Percentiles rank a stretch among this genome's conserved stretches.
Evolutionary conservation across 805 yeast species (phyloP).

Genomic region (Monosporozyma yasuniensis): DNA sequence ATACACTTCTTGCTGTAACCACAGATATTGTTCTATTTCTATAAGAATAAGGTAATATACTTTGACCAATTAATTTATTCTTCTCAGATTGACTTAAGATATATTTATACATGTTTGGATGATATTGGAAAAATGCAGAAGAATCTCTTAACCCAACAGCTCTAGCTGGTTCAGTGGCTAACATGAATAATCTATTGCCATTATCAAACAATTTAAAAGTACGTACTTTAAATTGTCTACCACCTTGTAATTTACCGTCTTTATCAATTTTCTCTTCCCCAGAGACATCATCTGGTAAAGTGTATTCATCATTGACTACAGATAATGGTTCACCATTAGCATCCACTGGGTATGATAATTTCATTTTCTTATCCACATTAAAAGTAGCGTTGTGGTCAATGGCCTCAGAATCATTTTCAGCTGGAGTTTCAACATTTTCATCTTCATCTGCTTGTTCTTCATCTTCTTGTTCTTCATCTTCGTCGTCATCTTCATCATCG

Average conservation of each 20-base stretch:
- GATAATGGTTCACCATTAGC: conserved; percentile 59
- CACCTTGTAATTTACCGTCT: conserved; percentile 61
- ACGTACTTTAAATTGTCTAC: conserved; percentile 63
- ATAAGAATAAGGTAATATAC: conserved; percentile 78
- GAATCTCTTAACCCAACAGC: conserved; percentile 91
- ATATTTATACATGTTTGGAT: conserved; percentile 63
- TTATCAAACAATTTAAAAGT: conserved; percentile 47
- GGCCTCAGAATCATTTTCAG: background rate
- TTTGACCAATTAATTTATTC: conserved; percentile 69
- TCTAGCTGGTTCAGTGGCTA: conserved; percentile 93
- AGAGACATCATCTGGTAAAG: conserved; percentile 62
- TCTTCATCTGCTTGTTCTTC: conserved; percentile 20
- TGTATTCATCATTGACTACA: conserved; percentile 68
- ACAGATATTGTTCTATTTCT: conserved; percentile 84
- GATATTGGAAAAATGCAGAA: conserved; percentile 80
- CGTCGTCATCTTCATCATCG: conserved; percentile 5
- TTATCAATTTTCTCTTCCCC: conserved; percentile 69
- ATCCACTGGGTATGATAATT: conserved; percentile 37
- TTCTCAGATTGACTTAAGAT: conserved; percentile 71
- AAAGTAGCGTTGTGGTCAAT: conserved; percentile 10
- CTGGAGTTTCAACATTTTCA: conserved; percentile 15
- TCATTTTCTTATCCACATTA: background rate
- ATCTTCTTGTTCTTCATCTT: conserved; percentile 6
- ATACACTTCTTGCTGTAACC: conserved; percentile 84
- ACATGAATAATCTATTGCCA: conserved; percentile 74